Percentiles rank a stretch among this genome's conserved stretches.
Evolutionary conservation across 345 rosid genomes (phyloP).

Genomic region (Linum usitatissimum): DNA sequence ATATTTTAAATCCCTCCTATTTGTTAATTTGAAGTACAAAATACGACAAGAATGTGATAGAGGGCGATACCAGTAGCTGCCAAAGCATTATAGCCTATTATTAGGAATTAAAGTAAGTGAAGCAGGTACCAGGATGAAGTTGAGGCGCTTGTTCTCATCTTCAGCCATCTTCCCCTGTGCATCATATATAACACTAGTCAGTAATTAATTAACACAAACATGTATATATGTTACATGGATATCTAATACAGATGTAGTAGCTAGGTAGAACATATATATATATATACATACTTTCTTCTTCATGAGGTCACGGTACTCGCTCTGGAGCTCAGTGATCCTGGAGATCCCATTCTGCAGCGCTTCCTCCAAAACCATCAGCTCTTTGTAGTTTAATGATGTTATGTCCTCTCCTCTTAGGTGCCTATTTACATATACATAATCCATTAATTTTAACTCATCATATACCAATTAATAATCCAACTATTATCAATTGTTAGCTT

Average conservation of each 20-base stretch:
- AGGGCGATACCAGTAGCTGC: too few species aligned
- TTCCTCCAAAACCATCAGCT: constrained; percentile 48
- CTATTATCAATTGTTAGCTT: not conserved
- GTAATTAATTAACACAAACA: not conserved
- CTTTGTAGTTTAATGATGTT: constrained; percentile 45
- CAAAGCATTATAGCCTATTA: too few species aligned
- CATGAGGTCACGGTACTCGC: constrained; percentile 13
- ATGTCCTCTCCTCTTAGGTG: constrained; percentile 69
- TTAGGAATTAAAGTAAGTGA: not conserved
- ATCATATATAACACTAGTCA: not conserved
- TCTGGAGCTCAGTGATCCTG: constrained; percentile 39
- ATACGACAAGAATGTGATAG: too few species aligned
- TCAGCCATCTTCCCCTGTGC: constrained; percentile 15
- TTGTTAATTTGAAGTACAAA: too few species aligned
- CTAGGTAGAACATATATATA: not conserved
- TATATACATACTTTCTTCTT: constrained; percentile 14
- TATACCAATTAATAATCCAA: not conserved
- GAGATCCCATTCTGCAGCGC: constrained; percentile 59
- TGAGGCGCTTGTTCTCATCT: constrained; percentile 15
- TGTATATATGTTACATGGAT: not conserved
- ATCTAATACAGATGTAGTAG: not conserved
- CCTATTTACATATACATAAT: constrained; percentile 20
- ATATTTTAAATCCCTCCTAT: too few species aligned
- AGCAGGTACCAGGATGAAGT: constrained; percentile 11
- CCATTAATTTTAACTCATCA: not conserved